Evolutionary conservation across 768 basidiomycete species (phyloP), one percentile per base, ranked within the genome.

Genomic region (Serendipita indica): DNA sequence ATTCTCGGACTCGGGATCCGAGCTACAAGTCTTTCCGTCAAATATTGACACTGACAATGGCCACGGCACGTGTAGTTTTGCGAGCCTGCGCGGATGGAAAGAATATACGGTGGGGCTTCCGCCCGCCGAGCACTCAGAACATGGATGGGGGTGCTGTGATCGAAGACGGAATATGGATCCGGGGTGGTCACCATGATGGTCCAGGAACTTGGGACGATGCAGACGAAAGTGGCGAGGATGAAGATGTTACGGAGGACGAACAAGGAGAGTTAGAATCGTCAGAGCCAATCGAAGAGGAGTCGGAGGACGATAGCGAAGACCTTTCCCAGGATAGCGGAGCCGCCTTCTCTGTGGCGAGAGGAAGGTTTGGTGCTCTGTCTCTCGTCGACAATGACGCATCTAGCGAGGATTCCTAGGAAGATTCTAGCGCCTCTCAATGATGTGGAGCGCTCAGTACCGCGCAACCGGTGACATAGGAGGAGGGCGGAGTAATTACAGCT

Each of bases 11-110:
- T n/a, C n/a, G 33, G 22, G 52, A 27, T 56, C 56, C 28, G 25
- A 57, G 39, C 45, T 37, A 33, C 13, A 34, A 33, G 39, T 57
- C 27, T 60, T 58, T 57, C 28, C 45, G 57, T 22, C 2, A 16
- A 27, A 13, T 18, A 22, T 33, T 39, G 12, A 35, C 10, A 6
- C 27, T 18, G 14, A 39, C 7, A 49, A 33, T 4, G 14, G 14
- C n/a, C n/a, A n/a, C n/a, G n/a, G 3, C 32, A 33, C 3, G 18
- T 49, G 7, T 59, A 93, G 90, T 93, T 60, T 73, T 96, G 62
- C 79, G 90, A 45, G 70, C 79, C n/a, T 71, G 93, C 25, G 86
- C 90, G 0, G 91, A 96, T 69, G 87, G 85, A 20, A 77, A 74
- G 61, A 33, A 18, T 30, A 74, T 94, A 43, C 72, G 74, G 20